These are phyloP conservation scores for Passalora sequoiae DNA, from an alignment of 2,329 filamentous ascomycete genomes.

Conservation along the genomic window DNA sequence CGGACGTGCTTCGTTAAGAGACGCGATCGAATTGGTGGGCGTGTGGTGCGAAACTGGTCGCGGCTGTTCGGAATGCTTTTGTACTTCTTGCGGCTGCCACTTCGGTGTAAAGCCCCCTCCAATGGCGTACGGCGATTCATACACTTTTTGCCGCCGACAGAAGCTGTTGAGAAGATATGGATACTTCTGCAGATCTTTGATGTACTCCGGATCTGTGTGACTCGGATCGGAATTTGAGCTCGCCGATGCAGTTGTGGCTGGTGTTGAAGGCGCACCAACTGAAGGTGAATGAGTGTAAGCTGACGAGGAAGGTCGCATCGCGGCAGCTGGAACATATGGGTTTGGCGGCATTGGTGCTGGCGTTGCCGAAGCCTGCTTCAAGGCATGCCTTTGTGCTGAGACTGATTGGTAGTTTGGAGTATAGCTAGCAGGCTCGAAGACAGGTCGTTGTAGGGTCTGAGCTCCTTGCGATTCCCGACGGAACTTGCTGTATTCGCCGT, in stretches of 20 bases:
- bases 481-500: conserved; percentile 35
- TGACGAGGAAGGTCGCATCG: conserved; percentile 23
- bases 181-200: conserved; percentile 42
- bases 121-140: conserved; percentile 44
- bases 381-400: conserved; percentile 22
- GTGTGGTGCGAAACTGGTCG: conserved; percentile 20
- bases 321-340: conserved; percentile 20
- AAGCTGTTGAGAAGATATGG: conserved; percentile 45
- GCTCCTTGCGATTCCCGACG: conserved; percentile 30
- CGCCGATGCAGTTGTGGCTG: conserved; percentile 30
- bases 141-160: conserved; percentile 42
- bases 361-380: conserved; percentile 18
- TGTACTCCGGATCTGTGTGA: conserved; percentile 35
- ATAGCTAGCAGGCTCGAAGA: conserved; percentile 22
- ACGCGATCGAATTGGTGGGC: conserved; percentile 25
- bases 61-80: conserved; percentile 14
- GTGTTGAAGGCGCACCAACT: conserved; percentile 28
- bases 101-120: conserved; percentile 39
- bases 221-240: conserved; percentile 21
- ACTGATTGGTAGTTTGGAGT: conserved; percentile 27
- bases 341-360: conserved; percentile 19
- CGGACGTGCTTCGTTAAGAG: conserved; percentile 12
- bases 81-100: conserved; percentile 33
- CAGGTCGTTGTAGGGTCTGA: conserved; percentile 27
- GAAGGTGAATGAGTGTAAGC: conserved; percentile 32